These are phyloP conservation scores for Cucumis cinereus DNA, from an alignment of 306 rosid genomes.

Conservation along the genomic window DNA sequence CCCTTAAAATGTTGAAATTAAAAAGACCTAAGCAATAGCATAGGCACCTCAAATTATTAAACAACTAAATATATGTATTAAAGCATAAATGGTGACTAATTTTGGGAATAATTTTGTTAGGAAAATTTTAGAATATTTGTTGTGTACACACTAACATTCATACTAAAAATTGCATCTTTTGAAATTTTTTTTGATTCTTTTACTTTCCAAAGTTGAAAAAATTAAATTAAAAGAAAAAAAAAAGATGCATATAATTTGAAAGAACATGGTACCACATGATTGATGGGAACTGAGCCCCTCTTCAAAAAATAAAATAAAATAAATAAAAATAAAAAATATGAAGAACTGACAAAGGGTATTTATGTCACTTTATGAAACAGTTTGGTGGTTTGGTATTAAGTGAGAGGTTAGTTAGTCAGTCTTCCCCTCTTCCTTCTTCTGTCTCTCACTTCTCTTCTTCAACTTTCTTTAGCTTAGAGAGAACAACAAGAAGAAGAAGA, in stretches of 20 bases:
- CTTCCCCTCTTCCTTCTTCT: neutral
- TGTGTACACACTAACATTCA: neutral
- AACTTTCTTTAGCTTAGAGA: neutral
- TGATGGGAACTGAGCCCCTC: conserved; percentile 5
- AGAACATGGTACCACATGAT: conserved; percentile 12
- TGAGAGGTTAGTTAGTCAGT: conserved; percentile 6
- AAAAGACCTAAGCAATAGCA: neutral
- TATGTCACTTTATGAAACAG: neutral
- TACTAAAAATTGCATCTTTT: neutral
- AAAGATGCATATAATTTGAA: neutral
- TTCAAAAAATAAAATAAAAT: neutral
- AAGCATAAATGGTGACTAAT: neutral
- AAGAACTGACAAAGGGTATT: conserved; percentile 3
- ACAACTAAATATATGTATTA: neutral
- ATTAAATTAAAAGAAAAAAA: too few relatives aligned
- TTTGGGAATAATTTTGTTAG: neutral
- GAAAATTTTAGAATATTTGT: neutral
- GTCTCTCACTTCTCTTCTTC: neutral
- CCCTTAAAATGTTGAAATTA: neutral
- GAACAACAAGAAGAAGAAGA: neutral
- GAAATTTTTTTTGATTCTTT: neutral
- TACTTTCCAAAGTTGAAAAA: neutral
- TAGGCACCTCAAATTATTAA: neutral
- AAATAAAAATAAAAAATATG: neutral
- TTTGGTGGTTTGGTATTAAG: conserved; percentile 12